Conservation (phyloP, 2,329 filamentous ascomycete genomes). For the Biscogniauxia marginata region DNA sequence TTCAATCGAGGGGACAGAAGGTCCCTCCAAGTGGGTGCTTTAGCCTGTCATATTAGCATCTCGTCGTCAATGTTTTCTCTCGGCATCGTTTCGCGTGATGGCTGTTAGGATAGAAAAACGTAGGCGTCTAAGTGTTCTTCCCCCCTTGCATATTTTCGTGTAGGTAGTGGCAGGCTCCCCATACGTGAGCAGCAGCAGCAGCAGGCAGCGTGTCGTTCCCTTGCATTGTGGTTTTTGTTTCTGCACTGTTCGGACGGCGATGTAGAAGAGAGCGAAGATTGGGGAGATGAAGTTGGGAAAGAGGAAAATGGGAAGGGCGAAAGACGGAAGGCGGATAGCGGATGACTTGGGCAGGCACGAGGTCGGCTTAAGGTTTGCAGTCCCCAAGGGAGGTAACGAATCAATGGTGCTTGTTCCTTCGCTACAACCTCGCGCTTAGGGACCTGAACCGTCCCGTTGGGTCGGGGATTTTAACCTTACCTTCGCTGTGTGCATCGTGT, state of each 20-base stretch:
- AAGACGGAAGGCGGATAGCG: background rate
- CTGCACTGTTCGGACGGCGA: background rate
- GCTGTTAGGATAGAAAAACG: background rate
- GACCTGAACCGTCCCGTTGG: slow-evolving; percentile 1
- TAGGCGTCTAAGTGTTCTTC: background rate
- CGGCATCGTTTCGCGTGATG: background rate
- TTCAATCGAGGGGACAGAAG: background rate
- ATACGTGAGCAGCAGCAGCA: background rate
- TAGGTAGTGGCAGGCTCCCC: background rate
- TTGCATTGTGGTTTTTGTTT: background rate
- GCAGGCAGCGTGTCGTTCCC: background rate
- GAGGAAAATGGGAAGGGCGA: background rate
- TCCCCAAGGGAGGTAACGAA: slow-evolving; percentile 30
- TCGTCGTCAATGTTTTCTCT: background rate
- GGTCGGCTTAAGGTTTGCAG: slow-evolving; percentile 32
- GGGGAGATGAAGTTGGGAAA: background rate
- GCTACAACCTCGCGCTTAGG: slow-evolving; percentile 27
- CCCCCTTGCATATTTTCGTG: background rate
- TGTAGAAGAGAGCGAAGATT: background rate
- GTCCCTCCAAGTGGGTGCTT: background rate
- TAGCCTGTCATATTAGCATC: background rate
- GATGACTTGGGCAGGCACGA: slow-evolving; percentile 9
- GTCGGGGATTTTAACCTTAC: background rate
- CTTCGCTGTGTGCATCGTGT: background rate
- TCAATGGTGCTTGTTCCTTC: slow-evolving; percentile 25